Base-by-base conservation (phyloP, 768 basidiomycete genomes). In the Candolleomyces aberdarensis region DNA sequence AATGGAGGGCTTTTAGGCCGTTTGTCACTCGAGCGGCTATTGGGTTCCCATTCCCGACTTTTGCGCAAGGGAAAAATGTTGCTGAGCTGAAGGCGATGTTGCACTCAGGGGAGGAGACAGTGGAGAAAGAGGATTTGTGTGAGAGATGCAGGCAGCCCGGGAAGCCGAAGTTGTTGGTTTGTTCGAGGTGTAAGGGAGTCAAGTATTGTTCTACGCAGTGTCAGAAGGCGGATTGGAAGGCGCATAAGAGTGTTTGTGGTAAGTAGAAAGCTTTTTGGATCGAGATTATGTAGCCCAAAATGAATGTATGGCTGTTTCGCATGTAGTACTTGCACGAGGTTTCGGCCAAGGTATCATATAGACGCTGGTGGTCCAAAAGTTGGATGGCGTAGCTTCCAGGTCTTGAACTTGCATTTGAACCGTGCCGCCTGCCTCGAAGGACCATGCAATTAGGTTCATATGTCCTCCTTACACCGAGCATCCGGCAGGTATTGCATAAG, bases 11-110 rank as follows among this genome's bases (percentile, higher is more conserved):
- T 1, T 66, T 85, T 17, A 75, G 74, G 2, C 75, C 75, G 8
- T 78, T 77, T 56, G 77, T 73, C 14, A 84, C 81, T 1, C 73
- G 85, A 9, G 69, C 77, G 5, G 86, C 82, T 0, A 70, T 87
- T 41, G 72, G 78, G 1, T 85, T 83, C 0, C 69, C 87, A 11
- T 86, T 85, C 53, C 74, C 80, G 0, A 76, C 80, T 11, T 74
- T 82, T 8, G 82, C 78, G 64, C 57, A 83, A 62, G 81, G 83
- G 60, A 56, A 60, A 5, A n/a, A n/a, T 14, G 22, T 17, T 62
- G n/a, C 48, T 17, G 17, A 36, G 14, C 26, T 47, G 14, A 29
- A 32, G 31, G 13, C 29, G 11, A 5, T 22, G 32, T n/a, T n/a
- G n/a, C n/a, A 48, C 26, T 17, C 26, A 31, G 11, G 15, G 17